These are phyloP conservation scores for Aspergillus conjunctus DNA, from an alignment of 495 filamentous ascomycete species.

Conservation along the genomic window DNA sequence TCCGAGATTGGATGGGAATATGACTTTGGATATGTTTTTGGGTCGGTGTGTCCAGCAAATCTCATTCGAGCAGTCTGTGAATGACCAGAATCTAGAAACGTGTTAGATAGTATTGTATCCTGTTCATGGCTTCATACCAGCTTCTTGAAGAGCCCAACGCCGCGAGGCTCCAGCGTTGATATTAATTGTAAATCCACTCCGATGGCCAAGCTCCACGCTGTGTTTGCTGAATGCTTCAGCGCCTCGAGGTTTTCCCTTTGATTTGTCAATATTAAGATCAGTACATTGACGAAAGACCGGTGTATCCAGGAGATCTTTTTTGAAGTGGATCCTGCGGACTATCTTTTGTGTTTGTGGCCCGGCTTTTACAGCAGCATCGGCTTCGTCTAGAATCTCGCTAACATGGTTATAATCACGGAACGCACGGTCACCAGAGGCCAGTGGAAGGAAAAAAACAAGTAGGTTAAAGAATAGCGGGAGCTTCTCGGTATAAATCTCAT, in stretches of 20 bases:
- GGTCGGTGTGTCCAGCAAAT: constrained; percentile 13
- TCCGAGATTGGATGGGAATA: constrained; percentile 21
- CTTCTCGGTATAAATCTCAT: constrained; percentile 20
- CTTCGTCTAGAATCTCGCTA: constrained; percentile 14
- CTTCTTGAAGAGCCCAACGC: constrained; percentile 21
- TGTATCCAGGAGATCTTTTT: constrained; percentile 6
- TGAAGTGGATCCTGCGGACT: constrained; percentile 13
- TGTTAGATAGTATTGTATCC: neutral
- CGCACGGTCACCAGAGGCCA: constrained; percentile 17
- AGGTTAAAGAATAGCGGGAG: constrained; percentile 22
- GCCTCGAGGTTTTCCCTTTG: constrained; percentile 15
- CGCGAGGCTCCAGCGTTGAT: constrained; percentile 21
- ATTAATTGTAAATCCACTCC: constrained; percentile 18
- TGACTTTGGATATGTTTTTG: constrained; percentile 15
- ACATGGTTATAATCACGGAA: constrained; percentile 16
- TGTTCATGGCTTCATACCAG: constrained; percentile 9
- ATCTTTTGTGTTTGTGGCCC: constrained; percentile 1
- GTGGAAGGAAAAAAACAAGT: constrained; percentile 20
- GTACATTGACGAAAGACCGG: constrained; percentile 19
- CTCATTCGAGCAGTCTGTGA: constrained; percentile 20
- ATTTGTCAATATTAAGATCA: neutral
- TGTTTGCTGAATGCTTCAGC: constrained; percentile 22
- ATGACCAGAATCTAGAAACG: constrained; percentile 16
- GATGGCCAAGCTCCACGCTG: constrained; percentile 15
- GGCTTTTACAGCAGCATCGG: neutral